Evolutionary conservation across 306 rosid genomes (phyloP).

Genomic region (Urtica urens): DNA sequence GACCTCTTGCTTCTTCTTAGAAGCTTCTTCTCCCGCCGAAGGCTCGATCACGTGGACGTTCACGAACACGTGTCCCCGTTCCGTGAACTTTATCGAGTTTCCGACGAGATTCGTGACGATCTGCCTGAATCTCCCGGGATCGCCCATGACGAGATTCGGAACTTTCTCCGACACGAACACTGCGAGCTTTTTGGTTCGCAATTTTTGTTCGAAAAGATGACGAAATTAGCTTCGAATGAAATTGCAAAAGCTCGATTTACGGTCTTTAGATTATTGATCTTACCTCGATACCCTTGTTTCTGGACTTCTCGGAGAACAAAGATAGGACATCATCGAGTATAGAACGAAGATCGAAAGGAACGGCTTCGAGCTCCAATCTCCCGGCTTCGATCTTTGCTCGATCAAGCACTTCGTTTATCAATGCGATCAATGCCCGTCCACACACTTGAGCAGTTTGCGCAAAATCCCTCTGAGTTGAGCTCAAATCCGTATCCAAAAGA

Average conservation of each 20-base stretch:
- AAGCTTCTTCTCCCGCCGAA: conserved; percentile 28
- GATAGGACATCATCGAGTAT: conserved; percentile 94
- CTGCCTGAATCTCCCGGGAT: conserved; percentile 97
- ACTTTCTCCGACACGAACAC: conserved; percentile 94
- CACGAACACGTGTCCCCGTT: conserved; percentile 86
- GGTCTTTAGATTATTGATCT: too few species aligned
- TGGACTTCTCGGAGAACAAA: conserved; percentile 86
- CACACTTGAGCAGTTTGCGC: conserved; percentile 96
- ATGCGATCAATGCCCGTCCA: conserved; percentile 84
- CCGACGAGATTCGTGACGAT: conserved; percentile 93
- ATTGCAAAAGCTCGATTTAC: too few species aligned
- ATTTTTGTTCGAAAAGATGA: conserved; percentile 13
- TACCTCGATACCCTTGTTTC: conserved; percentile 93
- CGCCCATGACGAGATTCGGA: conserved; percentile 79
- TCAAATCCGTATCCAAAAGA: conserved; percentile 81
- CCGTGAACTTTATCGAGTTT: conserved; percentile 98
- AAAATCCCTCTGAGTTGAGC: conserved; percentile 86
- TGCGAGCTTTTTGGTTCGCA: conserved; percentile 62
- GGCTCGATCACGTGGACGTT: conserved; percentile 70
- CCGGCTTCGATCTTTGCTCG: conserved; percentile 97
- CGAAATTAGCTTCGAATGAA: conserved; percentile 12
- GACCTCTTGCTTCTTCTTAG: conserved; percentile 48
- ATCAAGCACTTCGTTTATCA: conserved; percentile 96
- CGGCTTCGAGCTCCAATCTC: conserved; percentile 90
- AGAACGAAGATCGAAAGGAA: conserved; percentile 81